Conservation (phyloP, 2,329 filamentous ascomycete species). For the Monilinia polystroma region DNA sequence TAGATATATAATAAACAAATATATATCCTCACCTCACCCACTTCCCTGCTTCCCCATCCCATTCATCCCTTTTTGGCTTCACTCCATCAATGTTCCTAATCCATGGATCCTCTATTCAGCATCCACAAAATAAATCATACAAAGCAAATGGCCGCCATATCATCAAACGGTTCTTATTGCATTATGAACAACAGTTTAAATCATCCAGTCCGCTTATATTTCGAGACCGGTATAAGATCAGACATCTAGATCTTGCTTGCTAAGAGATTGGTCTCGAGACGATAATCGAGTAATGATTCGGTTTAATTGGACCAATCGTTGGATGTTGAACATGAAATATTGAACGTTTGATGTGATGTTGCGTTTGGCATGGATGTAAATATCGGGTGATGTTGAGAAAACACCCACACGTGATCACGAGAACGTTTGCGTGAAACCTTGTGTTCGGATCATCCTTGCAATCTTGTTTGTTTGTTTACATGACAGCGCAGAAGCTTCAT, state of each 20-base stretch:
- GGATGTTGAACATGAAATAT: neutral
- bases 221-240: neutral
- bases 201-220: neutral
- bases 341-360: neutral
- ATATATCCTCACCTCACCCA: neutral
- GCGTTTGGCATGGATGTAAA: neutral
- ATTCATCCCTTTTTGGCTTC: neutral
- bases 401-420: constrained; percentile 7
- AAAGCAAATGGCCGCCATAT: neutral
- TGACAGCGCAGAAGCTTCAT: constrained; percentile 23
- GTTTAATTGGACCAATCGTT: no score
- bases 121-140: neutral
- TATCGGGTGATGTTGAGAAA: neutral
- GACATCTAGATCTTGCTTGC: neutral
- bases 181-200: neutral
- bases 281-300: neutral
- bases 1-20: neutral
- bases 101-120: neutral
- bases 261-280: neutral
- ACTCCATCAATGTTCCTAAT: neutral
- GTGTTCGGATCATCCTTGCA: constrained; percentile 4
- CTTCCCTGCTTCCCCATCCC: neutral
- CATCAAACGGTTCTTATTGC: neutral
- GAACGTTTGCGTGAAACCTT: constrained; percentile 6
- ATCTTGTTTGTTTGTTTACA: constrained; percentile 21